These are phyloP conservation scores for Arabidopsis lyrata DNA, from an alignment of 441 rosid genomes.

Conservation along the genomic window DNA sequence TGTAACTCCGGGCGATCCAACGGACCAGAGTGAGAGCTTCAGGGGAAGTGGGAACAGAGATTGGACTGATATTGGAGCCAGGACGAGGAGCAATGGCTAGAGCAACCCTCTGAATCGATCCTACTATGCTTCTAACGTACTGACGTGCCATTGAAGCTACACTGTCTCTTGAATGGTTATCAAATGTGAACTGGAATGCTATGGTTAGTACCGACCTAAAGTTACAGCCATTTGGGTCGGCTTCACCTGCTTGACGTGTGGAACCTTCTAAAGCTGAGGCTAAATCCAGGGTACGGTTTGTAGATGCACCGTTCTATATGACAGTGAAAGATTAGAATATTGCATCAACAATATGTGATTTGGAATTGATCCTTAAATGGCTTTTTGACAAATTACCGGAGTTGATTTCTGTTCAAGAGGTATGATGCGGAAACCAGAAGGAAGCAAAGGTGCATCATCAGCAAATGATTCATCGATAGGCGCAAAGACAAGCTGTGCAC, in stretches of 20 bases:
- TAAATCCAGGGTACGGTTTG: slow-evolving; percentile 80
- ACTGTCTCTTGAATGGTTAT: slow-evolving; percentile 76
- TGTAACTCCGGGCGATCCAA: slow-evolving; percentile 89
- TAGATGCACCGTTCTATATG: slow-evolving; percentile 64
- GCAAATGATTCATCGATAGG: slow-evolving; percentile 94
- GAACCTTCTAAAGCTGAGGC: slow-evolving; percentile 84
- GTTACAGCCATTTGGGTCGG: slow-evolving; percentile 56
- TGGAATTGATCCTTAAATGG: not conserved
- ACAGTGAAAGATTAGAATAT: slow-evolving; percentile 9
- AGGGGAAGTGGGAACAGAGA: slow-evolving; percentile 78
- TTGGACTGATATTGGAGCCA: slow-evolving; percentile 47
- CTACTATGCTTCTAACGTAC: slow-evolving; percentile 81
- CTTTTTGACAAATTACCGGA: slow-evolving; percentile 41
- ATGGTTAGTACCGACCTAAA: slow-evolving; percentile 87
- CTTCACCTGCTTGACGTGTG: slow-evolving; percentile 49
- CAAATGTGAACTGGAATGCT: slow-evolving; percentile 88
- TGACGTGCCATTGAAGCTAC: slow-evolving; percentile 98
- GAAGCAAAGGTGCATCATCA: slow-evolving; percentile 87
- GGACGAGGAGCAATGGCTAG: slow-evolving; percentile 84
- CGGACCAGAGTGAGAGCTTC: slow-evolving; percentile 87
- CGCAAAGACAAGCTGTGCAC: slow-evolving; percentile 95
- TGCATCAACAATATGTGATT: slow-evolving; percentile 9
- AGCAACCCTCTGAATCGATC: slow-evolving; percentile 96
- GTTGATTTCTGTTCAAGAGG: slow-evolving; percentile 84
- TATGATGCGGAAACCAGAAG: slow-evolving; percentile 90